Percentiles rank a stretch among this genome's conserved stretches.
Conservation (phyloP, 2,329 filamentous ascomycete genomes). For the Xylaria sp. region DNA sequence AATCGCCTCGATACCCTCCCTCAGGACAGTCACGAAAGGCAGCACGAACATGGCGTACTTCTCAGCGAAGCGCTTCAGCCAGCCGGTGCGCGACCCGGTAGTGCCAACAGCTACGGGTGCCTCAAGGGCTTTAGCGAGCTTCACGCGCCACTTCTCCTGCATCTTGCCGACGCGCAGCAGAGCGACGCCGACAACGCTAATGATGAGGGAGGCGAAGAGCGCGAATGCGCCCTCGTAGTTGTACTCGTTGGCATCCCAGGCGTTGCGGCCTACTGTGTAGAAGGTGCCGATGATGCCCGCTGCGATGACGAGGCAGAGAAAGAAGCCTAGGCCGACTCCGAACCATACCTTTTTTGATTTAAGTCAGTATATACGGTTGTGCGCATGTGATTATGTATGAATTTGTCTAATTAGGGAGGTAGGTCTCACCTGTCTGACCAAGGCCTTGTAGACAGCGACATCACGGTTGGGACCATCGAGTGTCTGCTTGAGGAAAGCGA, state of each 20-base stretch:
- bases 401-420: not conserved
- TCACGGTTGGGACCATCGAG: constrained; percentile 73
- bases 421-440: constrained; percentile 68
- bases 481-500: constrained; percentile 86
- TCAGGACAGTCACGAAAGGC: constrained; percentile 87
- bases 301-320: constrained; percentile 74
- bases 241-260: constrained; percentile 75
- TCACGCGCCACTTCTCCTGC: constrained; percentile 87
- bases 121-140: constrained; percentile 78
- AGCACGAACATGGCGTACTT: constrained; percentile 89
- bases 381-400: not conserved
- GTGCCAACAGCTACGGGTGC: constrained; percentile 57
- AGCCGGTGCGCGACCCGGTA: constrained; percentile 49
- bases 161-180: constrained; percentile 85
- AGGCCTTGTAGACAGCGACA: constrained; percentile 70
- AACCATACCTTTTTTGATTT: constrained; percentile 68
- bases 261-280: constrained; percentile 74
- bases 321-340: constrained; percentile 70
- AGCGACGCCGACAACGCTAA: constrained; percentile 82
- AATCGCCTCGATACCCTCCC: constrained; percentile 87
- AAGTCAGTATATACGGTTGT: not conserved
- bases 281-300: constrained; percentile 77
- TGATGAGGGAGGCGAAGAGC: constrained; percentile 80
- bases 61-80: constrained; percentile 73
- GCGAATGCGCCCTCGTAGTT: constrained; percentile 86